Evolutionary conservation across 306 rosid species (phyloP).

Genomic region (Astragalus membranaceus): DNA sequence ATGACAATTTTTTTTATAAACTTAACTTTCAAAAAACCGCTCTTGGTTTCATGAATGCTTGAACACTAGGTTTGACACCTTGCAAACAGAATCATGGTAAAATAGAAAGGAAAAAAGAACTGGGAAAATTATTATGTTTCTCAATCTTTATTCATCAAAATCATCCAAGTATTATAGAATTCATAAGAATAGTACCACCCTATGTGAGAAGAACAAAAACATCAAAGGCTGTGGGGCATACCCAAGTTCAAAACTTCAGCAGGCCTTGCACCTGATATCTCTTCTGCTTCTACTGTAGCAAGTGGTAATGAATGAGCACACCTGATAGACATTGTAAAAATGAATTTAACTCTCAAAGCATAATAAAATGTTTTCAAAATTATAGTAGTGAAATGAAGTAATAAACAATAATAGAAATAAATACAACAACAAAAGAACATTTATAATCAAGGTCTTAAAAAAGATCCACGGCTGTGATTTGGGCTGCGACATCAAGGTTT

Average conservation of each 20-base stretch:
- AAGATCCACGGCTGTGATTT: no score
- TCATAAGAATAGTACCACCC: background rate
- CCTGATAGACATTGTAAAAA: constrained; percentile 34
- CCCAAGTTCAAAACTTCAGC: constrained; percentile 91
- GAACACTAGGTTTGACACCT: background rate
- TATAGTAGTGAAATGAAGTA: background rate
- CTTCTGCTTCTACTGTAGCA: constrained; percentile 70
- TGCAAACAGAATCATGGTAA: background rate
- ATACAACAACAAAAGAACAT: no score
- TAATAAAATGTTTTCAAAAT: background rate
- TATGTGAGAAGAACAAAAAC: no score
- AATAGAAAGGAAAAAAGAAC: background rate
- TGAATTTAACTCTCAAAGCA: background rate
- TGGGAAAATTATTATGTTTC: background rate
- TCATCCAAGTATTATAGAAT: background rate
- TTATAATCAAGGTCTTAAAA: no score
- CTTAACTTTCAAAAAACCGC: background rate
- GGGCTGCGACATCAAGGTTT: no score
- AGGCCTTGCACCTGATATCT: constrained; percentile 73
- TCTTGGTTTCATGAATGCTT: background rate
- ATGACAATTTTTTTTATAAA: no score
- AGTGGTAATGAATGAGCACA: constrained; percentile 47
- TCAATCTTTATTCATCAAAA: background rate
- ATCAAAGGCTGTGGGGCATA: constrained; percentile 21
- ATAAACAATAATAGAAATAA: background rate